Percentiles rank a stretch among this genome's conserved stretches.
phyloP scores from a whole-genome alignment of 2,329 filamentous ascomycete species.

The Whalleya microplaca region DNA sequence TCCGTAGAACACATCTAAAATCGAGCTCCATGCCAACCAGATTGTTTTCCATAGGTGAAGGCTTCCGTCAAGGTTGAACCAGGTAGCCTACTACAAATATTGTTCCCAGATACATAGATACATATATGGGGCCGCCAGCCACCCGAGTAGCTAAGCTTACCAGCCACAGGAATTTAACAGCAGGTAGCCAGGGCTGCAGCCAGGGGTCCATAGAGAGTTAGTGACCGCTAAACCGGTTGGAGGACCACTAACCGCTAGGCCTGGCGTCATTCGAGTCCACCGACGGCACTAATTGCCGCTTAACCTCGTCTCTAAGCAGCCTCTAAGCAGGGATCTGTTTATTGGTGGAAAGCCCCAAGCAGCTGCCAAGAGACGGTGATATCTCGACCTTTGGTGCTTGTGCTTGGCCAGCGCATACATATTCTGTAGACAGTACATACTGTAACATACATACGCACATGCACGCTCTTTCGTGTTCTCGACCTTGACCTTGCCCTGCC shows the following conservation, averaged over 20 bases:
- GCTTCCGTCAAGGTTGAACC: too few relatives aligned
- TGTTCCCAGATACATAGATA: too few relatives aligned
- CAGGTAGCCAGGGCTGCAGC: not conserved
- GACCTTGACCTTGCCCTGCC: constrained; percentile 16
- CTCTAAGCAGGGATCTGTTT: not conserved
- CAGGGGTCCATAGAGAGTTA: not conserved
- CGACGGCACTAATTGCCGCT: constrained; percentile 4
- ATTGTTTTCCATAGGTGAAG: too few relatives aligned
- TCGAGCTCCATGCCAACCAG: too few relatives aligned
- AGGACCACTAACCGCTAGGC: constrained; percentile 12
- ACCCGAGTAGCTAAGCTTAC: constrained; percentile 4
- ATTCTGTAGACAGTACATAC: not conserved
- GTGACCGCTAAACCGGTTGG: constrained; percentile 3
- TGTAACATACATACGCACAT: not conserved
- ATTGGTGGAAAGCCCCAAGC: too few relatives aligned
- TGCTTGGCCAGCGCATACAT: constrained; percentile 18
- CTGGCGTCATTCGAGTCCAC: constrained; percentile 15
- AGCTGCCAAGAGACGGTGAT: too few relatives aligned
- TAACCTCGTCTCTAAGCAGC: not conserved
- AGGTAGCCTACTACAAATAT: too few relatives aligned
- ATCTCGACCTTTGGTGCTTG: not conserved
- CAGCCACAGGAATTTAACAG: constrained; percentile 17
- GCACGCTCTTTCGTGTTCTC: constrained; percentile 13
- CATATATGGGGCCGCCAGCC: too few relatives aligned
- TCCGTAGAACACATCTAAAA: too few relatives aligned